phyloP scores from a whole-genome alignment of 441 rosid species.

The Flueggea neowawraea region DNA sequence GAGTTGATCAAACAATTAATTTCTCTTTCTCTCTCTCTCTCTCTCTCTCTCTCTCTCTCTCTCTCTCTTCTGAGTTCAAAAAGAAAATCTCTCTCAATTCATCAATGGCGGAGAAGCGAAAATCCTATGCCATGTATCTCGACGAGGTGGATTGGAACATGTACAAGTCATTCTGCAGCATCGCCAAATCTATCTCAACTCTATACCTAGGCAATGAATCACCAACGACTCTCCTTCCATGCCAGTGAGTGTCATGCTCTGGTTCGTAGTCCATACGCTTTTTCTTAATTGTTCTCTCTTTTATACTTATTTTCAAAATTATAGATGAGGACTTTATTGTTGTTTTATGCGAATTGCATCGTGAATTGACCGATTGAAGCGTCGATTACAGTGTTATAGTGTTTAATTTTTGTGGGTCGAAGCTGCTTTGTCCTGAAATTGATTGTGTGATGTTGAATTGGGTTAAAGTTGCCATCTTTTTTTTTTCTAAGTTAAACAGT shows the following conservation, averaged over 20 bases:
- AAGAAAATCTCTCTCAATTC: background rate
- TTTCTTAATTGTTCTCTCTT: background rate
- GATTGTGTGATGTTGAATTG: no score
- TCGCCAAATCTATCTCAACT: conserved; percentile 91
- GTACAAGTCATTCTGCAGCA: conserved; percentile 81
- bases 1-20: no score
- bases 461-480: no score
- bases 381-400: no score
- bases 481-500: no score
- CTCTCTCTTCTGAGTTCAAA: no score
- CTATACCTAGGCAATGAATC: conserved; percentile 86
- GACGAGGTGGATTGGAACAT: conserved; percentile 97
- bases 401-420: no score
- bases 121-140: conserved; percentile 72
- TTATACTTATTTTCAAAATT: no score
- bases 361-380: no score
- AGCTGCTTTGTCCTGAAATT: no score
- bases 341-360: background rate
- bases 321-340: background rate
- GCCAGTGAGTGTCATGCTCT: conserved; percentile 90
- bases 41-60: no score
- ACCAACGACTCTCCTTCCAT: conserved; percentile 79
- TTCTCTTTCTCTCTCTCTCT: no score
- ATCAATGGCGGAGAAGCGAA: conserved; percentile 84
- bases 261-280: conserved; percentile 22